Evolutionary conservation across 2,329 filamentous ascomycete species (phyloP).

Genomic region (Hymenoscyphus salicellus): DNA sequence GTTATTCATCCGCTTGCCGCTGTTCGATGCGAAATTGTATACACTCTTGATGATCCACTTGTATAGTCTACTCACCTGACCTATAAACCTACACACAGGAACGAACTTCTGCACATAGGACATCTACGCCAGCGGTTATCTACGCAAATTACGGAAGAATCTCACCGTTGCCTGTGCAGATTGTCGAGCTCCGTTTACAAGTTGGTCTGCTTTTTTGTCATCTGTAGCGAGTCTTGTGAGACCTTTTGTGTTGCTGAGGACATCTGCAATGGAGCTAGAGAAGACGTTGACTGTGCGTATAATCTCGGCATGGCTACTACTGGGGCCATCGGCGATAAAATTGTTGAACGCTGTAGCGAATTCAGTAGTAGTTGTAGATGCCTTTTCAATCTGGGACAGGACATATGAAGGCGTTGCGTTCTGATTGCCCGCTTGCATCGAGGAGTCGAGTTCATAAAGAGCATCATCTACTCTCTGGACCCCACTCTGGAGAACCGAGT

Average conservation of each 20-base stretch:
- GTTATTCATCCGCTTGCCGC: too few species aligned
- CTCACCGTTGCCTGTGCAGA: constrained; percentile 84
- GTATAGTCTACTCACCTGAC: too few species aligned
- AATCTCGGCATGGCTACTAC: constrained; percentile 82
- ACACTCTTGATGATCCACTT: too few species aligned
- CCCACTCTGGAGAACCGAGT: constrained; percentile 90
- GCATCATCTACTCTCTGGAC: constrained; percentile 94
- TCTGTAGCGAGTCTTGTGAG: constrained; percentile 88
- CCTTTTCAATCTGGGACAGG: constrained; percentile 95
- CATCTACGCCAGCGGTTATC: constrained; percentile 87
- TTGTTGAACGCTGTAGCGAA: constrained; percentile 98
- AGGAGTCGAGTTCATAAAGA: constrained; percentile 93
- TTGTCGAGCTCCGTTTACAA: constrained; percentile 77
- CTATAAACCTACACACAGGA: too few species aligned
- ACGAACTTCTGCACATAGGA: constrained; percentile 89
- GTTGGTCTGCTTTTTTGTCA: constrained; percentile 86
- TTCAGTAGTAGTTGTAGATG: constrained; percentile 88
- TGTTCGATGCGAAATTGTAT: too few species aligned
- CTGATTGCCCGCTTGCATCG: constrained; percentile 98
- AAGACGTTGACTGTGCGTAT: constrained; percentile 92
- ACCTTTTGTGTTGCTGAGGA: constrained; percentile 95
- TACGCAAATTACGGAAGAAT: constrained; percentile 92
- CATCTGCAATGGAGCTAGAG: constrained; percentile 84
- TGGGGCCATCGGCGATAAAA: constrained; percentile 94
- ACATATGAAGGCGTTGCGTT: constrained; percentile 94